Conservation (phyloP, 305 asterid genomes). For the Lippia alba region DNA sequence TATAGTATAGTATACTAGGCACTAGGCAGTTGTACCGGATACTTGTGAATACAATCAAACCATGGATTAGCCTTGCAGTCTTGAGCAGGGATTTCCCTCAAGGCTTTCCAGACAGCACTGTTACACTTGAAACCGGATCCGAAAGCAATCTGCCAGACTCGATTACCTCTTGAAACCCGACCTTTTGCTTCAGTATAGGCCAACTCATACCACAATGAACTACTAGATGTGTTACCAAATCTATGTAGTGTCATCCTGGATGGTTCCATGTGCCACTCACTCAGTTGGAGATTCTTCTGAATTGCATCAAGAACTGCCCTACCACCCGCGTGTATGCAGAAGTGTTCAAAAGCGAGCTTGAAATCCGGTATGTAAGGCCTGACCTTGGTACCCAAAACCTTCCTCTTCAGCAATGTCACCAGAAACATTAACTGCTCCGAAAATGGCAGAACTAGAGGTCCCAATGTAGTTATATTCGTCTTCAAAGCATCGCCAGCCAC, state of each 20-base stretch:
- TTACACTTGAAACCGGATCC: conserved; percentile 88
- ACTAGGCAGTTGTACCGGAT: conserved; percentile 47
- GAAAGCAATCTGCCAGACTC: conserved; percentile 81
- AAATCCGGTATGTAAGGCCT: conserved; percentile 78
- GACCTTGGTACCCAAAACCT: conserved; percentile 48
- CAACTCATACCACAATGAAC: conserved; percentile 76
- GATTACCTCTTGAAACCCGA: conserved; percentile 52
- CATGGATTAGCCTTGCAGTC: conserved; percentile 57
- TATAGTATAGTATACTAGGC: not conserved
- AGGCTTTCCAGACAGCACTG: conserved; percentile 73
- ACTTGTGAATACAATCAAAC: conserved; percentile 55
- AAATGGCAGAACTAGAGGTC: conserved; percentile 66
- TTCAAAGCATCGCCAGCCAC: conserved; percentile 76
- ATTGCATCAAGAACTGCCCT: conserved; percentile 74
- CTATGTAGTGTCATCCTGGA: conserved; percentile 80
- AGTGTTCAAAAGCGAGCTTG: conserved; percentile 74
- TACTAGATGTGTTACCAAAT: conserved; percentile 79
- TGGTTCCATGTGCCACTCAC: conserved; percentile 81
- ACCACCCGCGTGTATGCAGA: conserved; percentile 81
- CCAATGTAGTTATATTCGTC: conserved; percentile 72
- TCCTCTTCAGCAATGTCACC: conserved; percentile 48
- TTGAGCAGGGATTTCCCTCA: conserved; percentile 43
- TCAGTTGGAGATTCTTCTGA: conserved; percentile 65
- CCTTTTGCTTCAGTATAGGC: conserved; percentile 73
- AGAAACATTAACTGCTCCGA: conserved; percentile 69